Evolutionary conservation across 176 grass and related monocot species (phyloP).

Genomic region (Oryza officinalis): DNA sequence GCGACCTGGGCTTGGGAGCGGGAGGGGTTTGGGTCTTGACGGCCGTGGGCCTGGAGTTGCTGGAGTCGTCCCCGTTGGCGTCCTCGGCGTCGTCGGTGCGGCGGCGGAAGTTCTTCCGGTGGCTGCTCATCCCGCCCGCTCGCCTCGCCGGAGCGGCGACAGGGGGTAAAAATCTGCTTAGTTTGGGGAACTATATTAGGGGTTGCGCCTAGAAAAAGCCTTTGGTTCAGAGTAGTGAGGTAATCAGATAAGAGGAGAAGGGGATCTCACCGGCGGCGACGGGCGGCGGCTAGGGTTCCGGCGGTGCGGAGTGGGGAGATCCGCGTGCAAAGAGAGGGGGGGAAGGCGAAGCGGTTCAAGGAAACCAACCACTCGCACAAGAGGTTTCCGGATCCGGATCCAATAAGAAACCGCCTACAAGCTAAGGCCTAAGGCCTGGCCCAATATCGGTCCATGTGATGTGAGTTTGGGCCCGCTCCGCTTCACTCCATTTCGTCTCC

Average conservation of each 20-base stretch:
- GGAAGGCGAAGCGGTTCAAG: not conserved
- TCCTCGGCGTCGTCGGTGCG: conserved; percentile 56
- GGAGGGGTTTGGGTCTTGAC: conserved; percentile 44
- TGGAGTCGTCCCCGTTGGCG: conserved; percentile 46
- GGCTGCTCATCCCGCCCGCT: conserved; percentile 51
- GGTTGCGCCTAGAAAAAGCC: not conserved
- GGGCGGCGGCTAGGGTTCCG: conserved; percentile 41
- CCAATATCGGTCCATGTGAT: not conserved
- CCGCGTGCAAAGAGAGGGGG: not conserved
- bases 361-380: not conserved
- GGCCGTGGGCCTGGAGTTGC: conserved; percentile 8
- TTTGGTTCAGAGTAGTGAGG: not conserved
- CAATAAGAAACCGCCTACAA: not conserved
- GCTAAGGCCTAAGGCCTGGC: not conserved
- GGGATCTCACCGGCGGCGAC: conserved; percentile 20
- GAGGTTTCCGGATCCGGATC: not conserved
- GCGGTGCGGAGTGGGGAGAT: conserved; percentile 22
- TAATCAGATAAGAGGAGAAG: not conserved
- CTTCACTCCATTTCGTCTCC: not conserved
- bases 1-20: conserved; percentile 53
- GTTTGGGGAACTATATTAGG: not conserved
- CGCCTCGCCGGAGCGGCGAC: not conserved
- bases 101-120: conserved; percentile 75
- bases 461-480: not conserved
- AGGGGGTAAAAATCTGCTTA: not conserved